Conservation (phyloP, 164 flowering plant species). For the Macadamia tetraphylla region DNA sequence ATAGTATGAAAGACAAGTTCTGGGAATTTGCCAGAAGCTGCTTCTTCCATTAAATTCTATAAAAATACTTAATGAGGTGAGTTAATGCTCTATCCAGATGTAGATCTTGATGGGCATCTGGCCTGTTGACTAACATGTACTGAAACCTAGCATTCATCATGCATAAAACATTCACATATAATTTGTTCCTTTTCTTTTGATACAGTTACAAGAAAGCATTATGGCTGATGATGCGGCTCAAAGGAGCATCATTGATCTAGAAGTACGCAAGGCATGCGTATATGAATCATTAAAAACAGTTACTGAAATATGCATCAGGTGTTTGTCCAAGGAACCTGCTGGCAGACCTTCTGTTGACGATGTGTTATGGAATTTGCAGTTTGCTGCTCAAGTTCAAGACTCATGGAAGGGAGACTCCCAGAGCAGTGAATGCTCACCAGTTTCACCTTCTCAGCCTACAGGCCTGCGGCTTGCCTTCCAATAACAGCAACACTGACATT, state of each 20-base stretch:
- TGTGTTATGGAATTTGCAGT: conserved; percentile 92
- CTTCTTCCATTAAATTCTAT: too few relatives aligned
- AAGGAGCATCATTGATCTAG: conserved; percentile 51
- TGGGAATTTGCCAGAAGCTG: too few relatives aligned
- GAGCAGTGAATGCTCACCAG: conserved; percentile 71
- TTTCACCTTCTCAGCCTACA: conserved; percentile 27
- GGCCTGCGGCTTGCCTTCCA: conserved; percentile 14
- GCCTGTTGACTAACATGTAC: too few relatives aligned
- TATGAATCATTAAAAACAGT: conserved; percentile 78
- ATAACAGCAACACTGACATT: conserved; percentile 7
- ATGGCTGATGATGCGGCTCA: conserved; percentile 38
- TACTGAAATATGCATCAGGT: conserved; percentile 67
- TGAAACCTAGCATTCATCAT: too few relatives aligned
- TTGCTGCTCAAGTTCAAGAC: conserved; percentile 93
- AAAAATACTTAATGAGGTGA: too few relatives aligned
- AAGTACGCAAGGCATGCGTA: conserved; percentile 29
- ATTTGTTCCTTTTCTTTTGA: not conserved
- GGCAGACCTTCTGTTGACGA: conserved; percentile 89
- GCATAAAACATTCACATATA: too few relatives aligned
- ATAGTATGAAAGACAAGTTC: too few relatives aligned
- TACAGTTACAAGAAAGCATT: conserved; percentile 50
- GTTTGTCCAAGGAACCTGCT: conserved; percentile 49
- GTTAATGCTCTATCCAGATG: too few relatives aligned
- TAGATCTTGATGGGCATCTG: too few relatives aligned
- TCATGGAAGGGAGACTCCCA: conserved; percentile 50